phyloP scores from a whole-genome alignment of 345 rosid genomes.

The Rhodomyrtus tomentosa region DNA sequence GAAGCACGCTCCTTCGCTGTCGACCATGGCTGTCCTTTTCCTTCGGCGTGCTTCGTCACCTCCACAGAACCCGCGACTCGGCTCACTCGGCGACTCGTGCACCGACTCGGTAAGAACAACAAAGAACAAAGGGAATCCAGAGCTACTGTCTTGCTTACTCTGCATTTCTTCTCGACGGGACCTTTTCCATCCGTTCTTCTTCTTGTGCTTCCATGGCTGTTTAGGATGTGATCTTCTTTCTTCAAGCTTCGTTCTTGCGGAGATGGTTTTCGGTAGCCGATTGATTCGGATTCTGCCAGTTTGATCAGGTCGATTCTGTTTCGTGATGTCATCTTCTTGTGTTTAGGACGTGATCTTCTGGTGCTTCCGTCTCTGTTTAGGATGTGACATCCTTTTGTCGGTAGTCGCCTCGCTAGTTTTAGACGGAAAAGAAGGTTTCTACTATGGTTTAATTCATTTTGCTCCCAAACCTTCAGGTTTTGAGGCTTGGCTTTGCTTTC shows the following conservation, averaged over 20 bases:
- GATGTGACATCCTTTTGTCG: too few relatives aligned
- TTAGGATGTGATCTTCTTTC: neutral
- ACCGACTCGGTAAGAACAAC: neutral
- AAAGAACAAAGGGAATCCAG: neutral
- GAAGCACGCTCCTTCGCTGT: neutral
- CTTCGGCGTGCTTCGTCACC: neutral
- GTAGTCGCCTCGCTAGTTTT: neutral
- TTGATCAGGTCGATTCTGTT: too few relatives aligned
- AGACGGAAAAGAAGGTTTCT: neutral
- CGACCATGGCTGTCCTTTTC: neutral
- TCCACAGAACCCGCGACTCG: neutral
- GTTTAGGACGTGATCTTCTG: too few relatives aligned
- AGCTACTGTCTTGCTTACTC: neutral
- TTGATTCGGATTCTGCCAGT: too few relatives aligned
- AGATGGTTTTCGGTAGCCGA: too few relatives aligned
- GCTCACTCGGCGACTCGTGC: neutral
- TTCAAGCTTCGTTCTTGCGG: neutral
- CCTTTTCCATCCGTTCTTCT: neutral
- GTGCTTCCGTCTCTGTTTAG: too few relatives aligned
- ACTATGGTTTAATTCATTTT: neutral
- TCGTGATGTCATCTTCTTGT: neutral
- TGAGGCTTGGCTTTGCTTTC: neutral
- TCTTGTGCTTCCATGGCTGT: neutral
- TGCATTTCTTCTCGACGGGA: neutral
- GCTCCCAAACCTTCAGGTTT: neutral